Conservation (phyloP, 208 protist genomes). For the Acanthamoeba royreba region DNA sequence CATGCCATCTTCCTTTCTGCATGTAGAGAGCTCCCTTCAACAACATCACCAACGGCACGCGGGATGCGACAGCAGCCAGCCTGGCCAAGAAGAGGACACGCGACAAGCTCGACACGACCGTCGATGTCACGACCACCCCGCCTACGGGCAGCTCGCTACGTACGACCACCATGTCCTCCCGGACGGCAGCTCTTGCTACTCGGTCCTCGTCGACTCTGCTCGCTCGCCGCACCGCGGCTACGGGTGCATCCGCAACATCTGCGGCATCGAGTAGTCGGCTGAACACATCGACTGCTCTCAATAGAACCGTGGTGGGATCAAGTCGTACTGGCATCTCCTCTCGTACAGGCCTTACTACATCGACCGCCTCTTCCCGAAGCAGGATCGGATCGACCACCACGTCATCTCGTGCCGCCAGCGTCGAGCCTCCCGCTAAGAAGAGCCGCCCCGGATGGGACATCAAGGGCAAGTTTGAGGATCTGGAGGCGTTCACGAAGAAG, state of each 20-base stretch:
- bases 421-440: neutral
- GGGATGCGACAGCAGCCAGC: neutral
- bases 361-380: neutral
- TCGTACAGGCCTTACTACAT: neutral
- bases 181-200: neutral
- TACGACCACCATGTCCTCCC: neutral
- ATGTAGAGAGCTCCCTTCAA: neutral
- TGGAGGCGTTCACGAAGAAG: neutral
- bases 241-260: neutral
- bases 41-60: neutral
- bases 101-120: neutral
- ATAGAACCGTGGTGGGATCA: neutral
- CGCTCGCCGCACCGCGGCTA: neutral
- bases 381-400: neutral
- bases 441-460: neutral
- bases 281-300: neutral
- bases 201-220: neutral
- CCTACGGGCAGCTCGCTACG: too few relatives aligned
- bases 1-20: too few relatives aligned
- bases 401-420: neutral
- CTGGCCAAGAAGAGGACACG: neutral
- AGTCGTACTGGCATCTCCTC: neutral
- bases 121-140: neutral
- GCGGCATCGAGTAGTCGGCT: neutral
- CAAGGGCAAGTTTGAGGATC: neutral